Evolutionary conservation across 768 basidiomycete species (phyloP).

Genomic region (Psilocybe tampanensis): DNA sequence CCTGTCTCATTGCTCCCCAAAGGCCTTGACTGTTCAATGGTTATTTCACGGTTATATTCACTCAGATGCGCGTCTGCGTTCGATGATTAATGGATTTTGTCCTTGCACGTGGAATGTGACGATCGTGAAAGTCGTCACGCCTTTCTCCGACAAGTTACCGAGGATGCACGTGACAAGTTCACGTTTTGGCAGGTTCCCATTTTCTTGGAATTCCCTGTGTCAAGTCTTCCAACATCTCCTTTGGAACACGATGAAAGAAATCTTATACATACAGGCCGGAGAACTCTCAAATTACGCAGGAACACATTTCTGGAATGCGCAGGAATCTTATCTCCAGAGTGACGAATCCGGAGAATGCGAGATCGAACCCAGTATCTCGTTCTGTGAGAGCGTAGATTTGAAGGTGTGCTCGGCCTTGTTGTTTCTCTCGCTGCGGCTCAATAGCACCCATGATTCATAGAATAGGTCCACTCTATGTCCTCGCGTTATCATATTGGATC

Average conservation of each 20-base stretch:
- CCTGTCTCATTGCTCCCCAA: too few relatives aligned
- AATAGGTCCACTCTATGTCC: conserved; percentile 56
- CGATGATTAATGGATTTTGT: too few relatives aligned
- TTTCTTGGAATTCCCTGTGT: background rate
- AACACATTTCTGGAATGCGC: conserved; percentile 83
- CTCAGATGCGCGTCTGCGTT: too few relatives aligned
- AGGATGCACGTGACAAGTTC: background rate
- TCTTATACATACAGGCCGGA: conserved; percentile 79
- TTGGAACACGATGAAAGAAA: conserved; percentile 61
- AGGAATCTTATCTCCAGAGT: conserved; percentile 63
- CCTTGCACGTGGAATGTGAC: too few relatives aligned
- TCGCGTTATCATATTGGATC: conserved; percentile 66
- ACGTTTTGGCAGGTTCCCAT: background rate
- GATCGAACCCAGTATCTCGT: conserved; percentile 61
- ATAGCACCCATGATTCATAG: conserved; percentile 29
- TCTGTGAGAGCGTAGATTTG: conserved; percentile 57
- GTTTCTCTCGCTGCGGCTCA: background rate
- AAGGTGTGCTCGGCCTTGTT: conserved; percentile 41
- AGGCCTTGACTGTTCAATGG: too few relatives aligned
- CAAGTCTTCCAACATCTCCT: background rate
- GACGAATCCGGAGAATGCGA: conserved; percentile 36
- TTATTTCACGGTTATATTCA: too few relatives aligned
- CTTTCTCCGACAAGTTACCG: background rate
- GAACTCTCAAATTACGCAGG: conserved; percentile 66
- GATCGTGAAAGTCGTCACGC: too few relatives aligned